Conservation (phyloP, 768 basidiomycete genomes). For the Boletus subparvulus region DNA sequence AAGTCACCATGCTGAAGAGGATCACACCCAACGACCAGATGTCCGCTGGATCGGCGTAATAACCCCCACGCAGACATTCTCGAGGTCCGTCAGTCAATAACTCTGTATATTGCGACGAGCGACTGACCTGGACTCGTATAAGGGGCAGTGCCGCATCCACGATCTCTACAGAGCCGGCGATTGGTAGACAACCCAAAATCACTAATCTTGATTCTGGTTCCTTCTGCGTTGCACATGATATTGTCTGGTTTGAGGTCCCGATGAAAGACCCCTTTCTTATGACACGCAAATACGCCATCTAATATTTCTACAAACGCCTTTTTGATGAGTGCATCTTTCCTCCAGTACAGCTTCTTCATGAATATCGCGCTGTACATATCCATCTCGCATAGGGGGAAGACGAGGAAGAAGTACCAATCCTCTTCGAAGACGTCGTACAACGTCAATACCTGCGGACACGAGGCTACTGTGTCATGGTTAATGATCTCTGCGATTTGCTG, state of each 20-base stretch:
- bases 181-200: conserved; percentile 76
- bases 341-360: conserved; percentile 50
- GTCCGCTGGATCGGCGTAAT: conserved; percentile 39
- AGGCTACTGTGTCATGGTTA: conserved; percentile 47
- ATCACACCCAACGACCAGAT: conserved; percentile 80
- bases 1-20: conserved; percentile 79
- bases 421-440: conserved; percentile 63
- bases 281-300: conserved; percentile 75
- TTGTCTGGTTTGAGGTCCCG: conserved; percentile 90
- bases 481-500: conserved; percentile 70
- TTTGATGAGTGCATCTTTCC: conserved; percentile 62
- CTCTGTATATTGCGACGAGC: not conserved
- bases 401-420: conserved; percentile 60
- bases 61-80: conserved; percentile 58
- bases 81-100: conserved; percentile 3
- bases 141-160: conserved; percentile 56
- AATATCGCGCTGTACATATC: conserved; percentile 63
- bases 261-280: conserved; percentile 69
- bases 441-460: conserved; percentile 57
- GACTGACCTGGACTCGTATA: conserved; percentile 73
- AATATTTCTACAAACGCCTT: conserved; percentile 70
- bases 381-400: conserved; percentile 58
- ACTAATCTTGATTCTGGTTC: conserved; percentile 55
- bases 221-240: conserved; percentile 59
- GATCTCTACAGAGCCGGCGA: conserved; percentile 44